Evolutionary conservation across 192 early-diverging fungal species (phyloP).

Genomic region (Kickxella alabastrina): DNA sequence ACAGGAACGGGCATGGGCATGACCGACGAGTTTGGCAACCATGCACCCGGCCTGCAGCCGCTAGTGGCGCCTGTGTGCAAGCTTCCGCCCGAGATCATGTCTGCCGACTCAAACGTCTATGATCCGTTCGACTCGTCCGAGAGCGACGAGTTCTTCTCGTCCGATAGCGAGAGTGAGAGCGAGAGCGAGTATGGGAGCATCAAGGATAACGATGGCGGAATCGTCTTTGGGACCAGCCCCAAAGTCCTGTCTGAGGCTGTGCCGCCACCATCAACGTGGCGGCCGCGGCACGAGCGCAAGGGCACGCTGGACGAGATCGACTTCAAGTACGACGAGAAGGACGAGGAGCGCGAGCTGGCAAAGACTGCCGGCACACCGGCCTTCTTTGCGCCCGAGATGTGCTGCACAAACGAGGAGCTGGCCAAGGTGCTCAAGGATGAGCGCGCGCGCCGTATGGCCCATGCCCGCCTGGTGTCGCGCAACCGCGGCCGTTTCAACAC

Average conservation of each 20-base stretch:
- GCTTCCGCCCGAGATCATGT: constrained; percentile 42
- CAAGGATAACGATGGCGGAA: constrained; percentile 11
- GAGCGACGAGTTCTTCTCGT: constrained; percentile 54
- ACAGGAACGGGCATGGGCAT: constrained; percentile 47
- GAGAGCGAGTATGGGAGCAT: constrained; percentile 44
- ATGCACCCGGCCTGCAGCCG: constrained; percentile 4
- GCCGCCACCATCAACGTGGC: constrained; percentile 7
- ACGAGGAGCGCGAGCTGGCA: constrained; percentile 79
- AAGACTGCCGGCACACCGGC: constrained; percentile 96
- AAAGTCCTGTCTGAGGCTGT: constrained; percentile 4
- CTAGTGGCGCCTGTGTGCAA: constrained; percentile 17
- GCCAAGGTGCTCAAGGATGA: constrained; percentile 33
- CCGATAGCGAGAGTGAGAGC: constrained; percentile 12
- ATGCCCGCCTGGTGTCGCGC: constrained; percentile 7
- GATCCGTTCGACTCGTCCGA: constrained; percentile 52
- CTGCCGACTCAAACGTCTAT: constrained; percentile 41
- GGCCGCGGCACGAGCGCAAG: constrained; percentile 23
- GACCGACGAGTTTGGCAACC: constrained; percentile 47
- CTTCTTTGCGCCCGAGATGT: constrained; percentile 98
- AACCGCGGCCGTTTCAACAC: constrained; percentile 12
- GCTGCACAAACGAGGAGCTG: constrained; percentile 59
- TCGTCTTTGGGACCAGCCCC: constrained; percentile 36
- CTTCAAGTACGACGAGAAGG: constrained; percentile 50
- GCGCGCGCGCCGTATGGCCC: constrained; percentile 13
- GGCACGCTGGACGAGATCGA: constrained; percentile 36